Conservation (phyloP, 2,329 filamentous ascomycete species). For the Tolypocladium amazonense region DNA sequence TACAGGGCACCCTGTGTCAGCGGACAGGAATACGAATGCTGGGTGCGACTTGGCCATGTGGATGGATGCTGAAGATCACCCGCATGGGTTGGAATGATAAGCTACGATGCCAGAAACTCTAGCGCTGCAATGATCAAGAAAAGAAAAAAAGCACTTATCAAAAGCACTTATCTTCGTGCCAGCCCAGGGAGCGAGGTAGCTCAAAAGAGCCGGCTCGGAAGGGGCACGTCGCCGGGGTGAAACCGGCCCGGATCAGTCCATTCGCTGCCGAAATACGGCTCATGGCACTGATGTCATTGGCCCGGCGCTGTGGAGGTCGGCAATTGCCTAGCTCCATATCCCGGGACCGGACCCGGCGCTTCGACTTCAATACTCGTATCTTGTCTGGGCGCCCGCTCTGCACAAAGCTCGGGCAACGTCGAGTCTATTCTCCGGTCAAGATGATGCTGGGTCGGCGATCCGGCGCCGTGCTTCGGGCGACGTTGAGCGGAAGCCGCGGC, state of each 20-base stretch:
- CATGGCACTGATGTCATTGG: background rate
- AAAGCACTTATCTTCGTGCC: no score
- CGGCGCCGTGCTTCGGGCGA: background rate
- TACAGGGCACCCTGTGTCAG: background rate
- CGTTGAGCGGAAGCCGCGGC: background rate
- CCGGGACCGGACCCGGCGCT: background rate
- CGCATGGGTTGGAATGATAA: background rate
- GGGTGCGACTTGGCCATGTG: background rate
- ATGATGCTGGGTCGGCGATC: constrained; percentile 4
- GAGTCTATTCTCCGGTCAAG: background rate
- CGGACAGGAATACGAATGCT: background rate
- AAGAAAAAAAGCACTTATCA: no score
- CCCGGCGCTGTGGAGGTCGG: background rate
- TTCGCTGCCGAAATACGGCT: background rate
- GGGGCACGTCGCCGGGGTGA: background rate
- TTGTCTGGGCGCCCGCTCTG: background rate
- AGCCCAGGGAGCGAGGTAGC: background rate
- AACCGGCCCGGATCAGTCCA: background rate
- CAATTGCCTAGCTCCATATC: background rate
- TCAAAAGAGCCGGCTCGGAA: background rate
- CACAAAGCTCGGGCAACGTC: background rate
- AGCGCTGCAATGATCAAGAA: background rate
- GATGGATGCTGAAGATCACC: background rate
- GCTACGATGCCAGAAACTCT: background rate
- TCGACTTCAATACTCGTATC: background rate